Percentiles rank a stretch among this genome's conserved stretches.
phyloP scores from a whole-genome alignment of 2,329 filamentous ascomycete genomes.

The Davidsoniella virescens region DNA sequence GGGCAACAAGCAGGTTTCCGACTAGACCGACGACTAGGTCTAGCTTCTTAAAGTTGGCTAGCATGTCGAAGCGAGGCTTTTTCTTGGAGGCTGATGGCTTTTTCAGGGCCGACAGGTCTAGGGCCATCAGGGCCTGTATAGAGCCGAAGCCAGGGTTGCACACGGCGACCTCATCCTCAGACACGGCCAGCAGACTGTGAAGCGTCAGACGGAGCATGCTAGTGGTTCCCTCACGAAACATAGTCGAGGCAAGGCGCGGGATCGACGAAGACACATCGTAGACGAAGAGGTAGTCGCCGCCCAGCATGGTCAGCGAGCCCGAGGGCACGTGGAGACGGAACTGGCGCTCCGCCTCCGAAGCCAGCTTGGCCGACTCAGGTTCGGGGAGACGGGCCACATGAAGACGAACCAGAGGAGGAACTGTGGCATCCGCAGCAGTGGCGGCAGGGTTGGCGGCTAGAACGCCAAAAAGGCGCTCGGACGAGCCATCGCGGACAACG shows the following conservation, averaged over 20 bases:
- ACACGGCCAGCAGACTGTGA: constrained; percentile 48
- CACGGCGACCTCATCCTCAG: constrained; percentile 37
- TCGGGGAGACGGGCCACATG: constrained; percentile 24
- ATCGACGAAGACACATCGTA: constrained; percentile 49
- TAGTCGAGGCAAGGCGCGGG: constrained; percentile 40
- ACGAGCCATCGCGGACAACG: constrained; percentile 13
- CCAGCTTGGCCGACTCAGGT: constrained; percentile 13
- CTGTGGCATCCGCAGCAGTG: constrained; percentile 14
- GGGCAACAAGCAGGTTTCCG: constrained; percentile 47
- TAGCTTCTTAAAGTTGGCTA: constrained; percentile 47
- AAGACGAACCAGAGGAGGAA: constrained; percentile 21
- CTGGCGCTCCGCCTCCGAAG: constrained; percentile 7
- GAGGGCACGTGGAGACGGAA: constrained; percentile 47
- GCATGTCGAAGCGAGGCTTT: constrained; percentile 28
- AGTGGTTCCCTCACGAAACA: constrained; percentile 33
- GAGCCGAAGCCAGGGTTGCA: constrained; percentile 56
- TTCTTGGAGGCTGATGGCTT: constrained; percentile 18
- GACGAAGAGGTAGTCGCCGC: constrained; percentile 35
- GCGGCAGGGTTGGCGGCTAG: constrained; percentile 17
- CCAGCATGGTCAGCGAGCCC: constrained; percentile 46
- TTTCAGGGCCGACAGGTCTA: constrained; percentile 27
- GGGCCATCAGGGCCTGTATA: constrained; percentile 32
- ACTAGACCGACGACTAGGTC: constrained; percentile 49
- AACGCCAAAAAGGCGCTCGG: constrained; percentile 21
- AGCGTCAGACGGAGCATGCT: constrained; percentile 53